Conservation (phyloP, 768 basidiomycete species). For the Pluteus cervinus region DNA sequence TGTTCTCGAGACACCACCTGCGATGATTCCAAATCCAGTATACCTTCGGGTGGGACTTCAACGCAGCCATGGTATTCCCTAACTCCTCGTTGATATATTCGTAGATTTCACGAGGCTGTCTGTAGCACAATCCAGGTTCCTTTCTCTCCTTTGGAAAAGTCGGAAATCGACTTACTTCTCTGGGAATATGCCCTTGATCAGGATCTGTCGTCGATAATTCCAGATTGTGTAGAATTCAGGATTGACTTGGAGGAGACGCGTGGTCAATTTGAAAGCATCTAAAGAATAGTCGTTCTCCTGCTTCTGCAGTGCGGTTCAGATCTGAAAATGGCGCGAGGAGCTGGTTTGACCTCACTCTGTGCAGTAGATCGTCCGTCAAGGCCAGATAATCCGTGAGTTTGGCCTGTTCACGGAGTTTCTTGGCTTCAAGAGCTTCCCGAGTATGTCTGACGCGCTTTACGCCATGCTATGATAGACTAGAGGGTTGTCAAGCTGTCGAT, state of each 20-base stretch:
- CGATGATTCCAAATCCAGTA: conserved; percentile 99
- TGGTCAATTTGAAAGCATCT: conserved; percentile 77
- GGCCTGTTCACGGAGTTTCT: conserved; percentile 61
- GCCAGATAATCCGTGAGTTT: conserved; percentile 74
- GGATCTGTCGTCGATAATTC: conserved; percentile 87
- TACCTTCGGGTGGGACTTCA: conserved; percentile 87
- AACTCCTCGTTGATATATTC: conserved; percentile 67
- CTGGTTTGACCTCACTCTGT: conserved; percentile 41
- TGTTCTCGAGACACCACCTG: conserved; percentile 86
- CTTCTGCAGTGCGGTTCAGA: conserved; percentile 44
- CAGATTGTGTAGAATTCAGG: conserved; percentile 96
- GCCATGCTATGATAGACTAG: no score
- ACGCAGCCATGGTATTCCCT: conserved; percentile 69
- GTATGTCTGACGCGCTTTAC: conserved; percentile 59
- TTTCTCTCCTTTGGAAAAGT: background rate
- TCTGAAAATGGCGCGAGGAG: conserved; percentile 8
- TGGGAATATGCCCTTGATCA: conserved; percentile 66
- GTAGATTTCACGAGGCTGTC: conserved; percentile 57
- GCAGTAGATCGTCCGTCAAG: conserved; percentile 57
- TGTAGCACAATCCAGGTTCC: conserved; percentile 22
- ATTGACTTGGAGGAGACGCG: conserved; percentile 71
- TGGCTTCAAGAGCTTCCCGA: conserved; percentile 57
- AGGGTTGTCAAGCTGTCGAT: no score
- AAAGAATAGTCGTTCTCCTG: conserved; percentile 57
- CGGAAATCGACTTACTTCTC: conserved; percentile 38